Evolutionary conservation across 148 eudicot species (phyloP).

Genomic region (Arbutus unedo): DNA sequence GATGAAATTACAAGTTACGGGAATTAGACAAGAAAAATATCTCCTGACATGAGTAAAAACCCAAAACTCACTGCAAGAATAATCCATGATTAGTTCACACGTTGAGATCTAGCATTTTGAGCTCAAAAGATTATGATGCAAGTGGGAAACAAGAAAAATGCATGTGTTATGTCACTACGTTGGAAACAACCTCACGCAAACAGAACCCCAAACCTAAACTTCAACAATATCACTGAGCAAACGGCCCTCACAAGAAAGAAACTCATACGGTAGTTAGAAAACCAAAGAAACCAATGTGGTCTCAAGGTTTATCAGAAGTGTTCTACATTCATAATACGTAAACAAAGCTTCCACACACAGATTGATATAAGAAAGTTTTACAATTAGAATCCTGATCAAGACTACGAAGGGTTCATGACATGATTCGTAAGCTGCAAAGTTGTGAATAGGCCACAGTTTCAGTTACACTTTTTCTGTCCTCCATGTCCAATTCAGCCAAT

Average conservation of each 20-base stretch:
- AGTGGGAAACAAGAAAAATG: too few species aligned
- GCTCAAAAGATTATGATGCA: too few species aligned
- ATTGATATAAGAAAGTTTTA: too few species aligned
- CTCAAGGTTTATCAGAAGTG: too few species aligned
- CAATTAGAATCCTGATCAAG: neutral
- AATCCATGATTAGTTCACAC: neutral
- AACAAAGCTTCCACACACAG: too few species aligned
- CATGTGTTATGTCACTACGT: too few species aligned
- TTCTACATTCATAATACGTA: too few species aligned
- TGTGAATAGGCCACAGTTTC: neutral
- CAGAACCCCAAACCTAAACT: too few species aligned
- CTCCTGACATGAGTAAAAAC: neutral
- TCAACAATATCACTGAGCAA: too few species aligned
- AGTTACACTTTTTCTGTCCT: neutral
- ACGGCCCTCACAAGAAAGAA: too few species aligned
- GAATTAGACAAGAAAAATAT: neutral
- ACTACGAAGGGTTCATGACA: neutral
- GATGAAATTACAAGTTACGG: neutral
- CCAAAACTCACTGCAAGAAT: neutral
- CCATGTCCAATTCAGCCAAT: neutral
- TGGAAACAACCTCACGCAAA: too few species aligned
- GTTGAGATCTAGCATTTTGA: neutral
- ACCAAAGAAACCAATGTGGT: too few species aligned
- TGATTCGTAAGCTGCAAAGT: neutral
- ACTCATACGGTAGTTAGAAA: neutral